Base-by-base conservation (phyloP, 345 rosid species). In the Ricinus communis region DNA sequence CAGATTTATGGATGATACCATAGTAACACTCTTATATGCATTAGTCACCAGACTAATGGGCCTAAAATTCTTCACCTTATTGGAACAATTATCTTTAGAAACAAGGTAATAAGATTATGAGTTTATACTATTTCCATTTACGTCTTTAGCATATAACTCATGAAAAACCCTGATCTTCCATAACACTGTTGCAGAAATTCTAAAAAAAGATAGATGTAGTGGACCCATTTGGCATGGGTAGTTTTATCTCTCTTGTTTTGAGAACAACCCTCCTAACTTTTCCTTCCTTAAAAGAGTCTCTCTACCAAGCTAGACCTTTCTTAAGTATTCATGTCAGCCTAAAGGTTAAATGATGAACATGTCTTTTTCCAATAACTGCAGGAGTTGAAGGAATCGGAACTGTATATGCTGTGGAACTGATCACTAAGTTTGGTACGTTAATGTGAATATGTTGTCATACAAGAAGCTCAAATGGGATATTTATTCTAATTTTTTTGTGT, bases 331-430 rank as follows among this genome's bases (percentile, higher is more conserved):
- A 52, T 67, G 33, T 10, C 25, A 24, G 36, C 25, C 13, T 65
- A 2, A 40, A 65, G 58, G 11, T 53, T 55, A 12, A 25, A 28
- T 54, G 10, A 69, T 68, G 45, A 77, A 77, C n/a, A n/a, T 33
- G 56, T 59, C 54, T 49, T 54, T 72, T 56, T 56, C 57, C 31
- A 73, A 51, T 68, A 24, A 62, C 8, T 85, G 84, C 89, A 90
- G 98, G 97, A 79, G 93, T 91, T 69, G 87, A 84, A 46, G 97
- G 97, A 65, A 88, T 94, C 47, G 98, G 98, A 63, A 77, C 76
- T 59, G 93, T 90, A 63, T 81, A 81, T 82, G 97, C 96, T 21
- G 80, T 88, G 80, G 83, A 90, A 71, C 79, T 94, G 71, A 86
- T 94, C 69, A 73, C 80, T 72, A 85, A 80, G 82, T 94, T 90